Conservation (phyloP, 495 filamentous ascomycete genomes). For the Aspergillus egyptiacus region DNA sequence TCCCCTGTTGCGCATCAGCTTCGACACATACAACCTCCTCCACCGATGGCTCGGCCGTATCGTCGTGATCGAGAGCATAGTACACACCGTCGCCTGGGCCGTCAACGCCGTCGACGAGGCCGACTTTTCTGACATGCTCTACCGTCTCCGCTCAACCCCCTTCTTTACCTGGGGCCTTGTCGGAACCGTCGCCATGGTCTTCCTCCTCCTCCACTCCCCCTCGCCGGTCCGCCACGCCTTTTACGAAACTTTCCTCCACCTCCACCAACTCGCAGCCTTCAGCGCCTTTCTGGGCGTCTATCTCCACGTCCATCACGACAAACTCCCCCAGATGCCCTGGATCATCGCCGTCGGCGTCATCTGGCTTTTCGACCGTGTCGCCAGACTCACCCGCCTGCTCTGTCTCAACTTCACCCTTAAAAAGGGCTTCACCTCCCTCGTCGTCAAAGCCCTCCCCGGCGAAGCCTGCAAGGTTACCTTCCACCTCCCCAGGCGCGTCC, state of each 20-base stretch:
- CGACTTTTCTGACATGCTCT: slow-evolving; percentile 47
- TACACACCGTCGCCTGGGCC: slow-evolving; percentile 68
- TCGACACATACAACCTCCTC: slow-evolving; percentile 93
- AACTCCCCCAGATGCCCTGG: slow-evolving; percentile 57
- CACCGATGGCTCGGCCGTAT: slow-evolving; percentile 95
- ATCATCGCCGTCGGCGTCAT: slow-evolving; percentile 53
- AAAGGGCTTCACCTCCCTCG: slow-evolving; percentile 35
- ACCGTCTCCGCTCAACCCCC: slow-evolving; percentile 54
- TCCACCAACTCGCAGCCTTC: slow-evolving; percentile 67
- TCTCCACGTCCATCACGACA: slow-evolving; percentile 58
- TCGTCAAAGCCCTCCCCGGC: slow-evolving; percentile 48
- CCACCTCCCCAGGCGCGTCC: slow-evolving; percentile 68
- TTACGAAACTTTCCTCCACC: slow-evolving; percentile 77
- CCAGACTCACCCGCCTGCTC: slow-evolving; percentile 46
- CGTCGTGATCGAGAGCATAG: slow-evolving; percentile 66
- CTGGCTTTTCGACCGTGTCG: slow-evolving; percentile 59
- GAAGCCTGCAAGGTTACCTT: slow-evolving; percentile 59
- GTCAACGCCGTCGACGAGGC: slow-evolving; percentile 43
- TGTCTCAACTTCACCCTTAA: slow-evolving; percentile 54
- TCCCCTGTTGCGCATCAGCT: slow-evolving; percentile 72
- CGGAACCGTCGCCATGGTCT: slow-evolving; percentile 52
- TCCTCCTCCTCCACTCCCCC: slow-evolving; percentile 63
- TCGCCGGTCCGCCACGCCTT: slow-evolving; percentile 80
- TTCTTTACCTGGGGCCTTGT: slow-evolving; percentile 51
- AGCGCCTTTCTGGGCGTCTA: slow-evolving; percentile 61